Percentiles rank a stretch among this genome's conserved stretches.
Conservation (phyloP, 495 filamentous ascomycete genomes). For the Penicillium desertorum region DNA sequence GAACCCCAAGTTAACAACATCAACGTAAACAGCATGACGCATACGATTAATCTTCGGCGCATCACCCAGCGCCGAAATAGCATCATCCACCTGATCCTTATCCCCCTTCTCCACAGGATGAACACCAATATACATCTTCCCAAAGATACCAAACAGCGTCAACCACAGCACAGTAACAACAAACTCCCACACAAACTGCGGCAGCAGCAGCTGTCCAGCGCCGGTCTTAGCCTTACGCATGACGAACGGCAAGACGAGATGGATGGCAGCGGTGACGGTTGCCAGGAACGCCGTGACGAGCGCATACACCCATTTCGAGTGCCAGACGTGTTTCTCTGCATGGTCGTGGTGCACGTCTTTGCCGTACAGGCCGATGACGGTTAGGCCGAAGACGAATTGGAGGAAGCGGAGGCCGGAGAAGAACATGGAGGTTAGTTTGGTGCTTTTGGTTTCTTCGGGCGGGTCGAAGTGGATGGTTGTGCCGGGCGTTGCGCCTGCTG, state of each 20-base stretch:
- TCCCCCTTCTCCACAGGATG: constrained; percentile 51
- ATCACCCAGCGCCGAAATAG: constrained; percentile 19
- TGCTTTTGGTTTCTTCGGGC: constrained; percentile 16
- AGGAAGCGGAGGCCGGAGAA: constrained; percentile 58
- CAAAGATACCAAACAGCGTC: constrained; percentile 79
- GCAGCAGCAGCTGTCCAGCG: constrained; percentile 20
- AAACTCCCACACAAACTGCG: constrained; percentile 65
- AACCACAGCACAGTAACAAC: constrained; percentile 73
- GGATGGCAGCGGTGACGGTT: constrained; percentile 60
- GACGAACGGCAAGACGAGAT: constrained; percentile 54
- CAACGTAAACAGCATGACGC: constrained; percentile 86
- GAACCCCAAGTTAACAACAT: constrained; percentile 67
- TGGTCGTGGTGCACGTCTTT: constrained; percentile 61
- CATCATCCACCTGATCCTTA: constrained; percentile 33
- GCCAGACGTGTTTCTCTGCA: constrained; percentile 46
- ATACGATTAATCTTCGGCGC: constrained; percentile 59
- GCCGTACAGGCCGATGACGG: constrained; percentile 78
- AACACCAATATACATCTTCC: constrained; percentile 71
- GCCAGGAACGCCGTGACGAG: constrained; percentile 61
- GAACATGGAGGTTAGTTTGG: constrained; percentile 17
- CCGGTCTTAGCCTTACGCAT: constrained; percentile 42
- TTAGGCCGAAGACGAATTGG: constrained; percentile 71
- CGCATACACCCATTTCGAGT: constrained; percentile 78
- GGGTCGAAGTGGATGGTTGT: constrained; percentile 19
- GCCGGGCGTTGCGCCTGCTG: constrained; percentile 21